phyloP scores from a whole-genome alignment of 345 rosid genomes.

The Angophora floribunda region DNA sequence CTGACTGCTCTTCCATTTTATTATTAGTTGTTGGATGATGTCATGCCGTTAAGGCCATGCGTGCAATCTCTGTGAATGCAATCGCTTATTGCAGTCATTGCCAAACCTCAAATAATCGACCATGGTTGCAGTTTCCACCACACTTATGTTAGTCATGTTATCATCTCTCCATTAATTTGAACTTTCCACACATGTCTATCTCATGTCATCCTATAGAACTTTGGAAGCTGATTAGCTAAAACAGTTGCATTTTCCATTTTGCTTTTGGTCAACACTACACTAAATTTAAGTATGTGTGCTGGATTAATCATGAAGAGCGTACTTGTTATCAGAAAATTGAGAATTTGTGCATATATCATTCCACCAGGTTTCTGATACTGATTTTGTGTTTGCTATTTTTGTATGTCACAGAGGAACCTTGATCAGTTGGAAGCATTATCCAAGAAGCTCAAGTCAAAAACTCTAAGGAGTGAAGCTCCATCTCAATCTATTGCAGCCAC shows the following conservation, averaged over 20 bases:
- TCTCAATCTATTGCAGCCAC: conserved; percentile 95
- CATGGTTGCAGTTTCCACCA: background rate
- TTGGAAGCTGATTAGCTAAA: background rate
- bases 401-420: conserved; percentile 65
- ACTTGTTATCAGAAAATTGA: background rate
- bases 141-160: background rate
- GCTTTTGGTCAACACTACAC: background rate
- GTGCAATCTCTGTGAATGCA: background rate
- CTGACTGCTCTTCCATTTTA: background rate
- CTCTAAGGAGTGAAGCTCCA: conserved; percentile 83
- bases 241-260: background rate
- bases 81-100: background rate
- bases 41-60: background rate
- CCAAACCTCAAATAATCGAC: background rate
- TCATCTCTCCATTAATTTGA: background rate
- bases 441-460: conserved; percentile 90
- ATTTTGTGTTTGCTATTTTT: background rate
- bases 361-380: background rate
- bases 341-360: background rate
- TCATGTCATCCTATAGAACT: background rate
- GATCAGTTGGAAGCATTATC: conserved; percentile 93
- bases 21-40: background rate
- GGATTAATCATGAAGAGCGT: background rate
- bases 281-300: background rate
- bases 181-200: background rate